A percentile compares a stretch with the other conserved stretches of the same genome.
Evolutionary conservation across 495 filamentous ascomycete species (phyloP).

Genomic region (Podospora fimiseda): DNA sequence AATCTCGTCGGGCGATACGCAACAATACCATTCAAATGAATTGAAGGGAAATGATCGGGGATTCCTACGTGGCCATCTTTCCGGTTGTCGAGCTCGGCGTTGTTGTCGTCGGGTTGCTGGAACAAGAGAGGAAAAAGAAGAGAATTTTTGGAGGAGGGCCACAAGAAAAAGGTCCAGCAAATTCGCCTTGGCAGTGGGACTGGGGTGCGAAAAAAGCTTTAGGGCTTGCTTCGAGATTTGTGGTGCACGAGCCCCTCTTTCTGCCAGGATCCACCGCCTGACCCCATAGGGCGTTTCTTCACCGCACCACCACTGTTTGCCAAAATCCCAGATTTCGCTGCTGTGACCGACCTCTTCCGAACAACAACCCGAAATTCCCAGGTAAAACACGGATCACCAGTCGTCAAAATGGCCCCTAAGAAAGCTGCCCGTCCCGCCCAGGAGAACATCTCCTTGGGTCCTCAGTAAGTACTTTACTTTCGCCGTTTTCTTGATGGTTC

Average conservation of each 20-base stretch:
- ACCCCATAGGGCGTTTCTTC: conserved; percentile 21
- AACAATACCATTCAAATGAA: conserved; percentile 46
- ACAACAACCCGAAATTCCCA: conserved; percentile 18
- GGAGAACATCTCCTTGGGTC: conserved; percentile 98
- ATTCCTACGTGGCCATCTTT: conserved; percentile 62
- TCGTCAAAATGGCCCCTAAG: conserved; percentile 71
- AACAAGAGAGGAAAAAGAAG: conserved; percentile 11
- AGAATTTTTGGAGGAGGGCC: conserved; percentile 13
- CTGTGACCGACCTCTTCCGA: conserved; percentile 12
- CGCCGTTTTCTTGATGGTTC: conserved; percentile 37
- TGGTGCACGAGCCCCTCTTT: conserved; percentile 15
- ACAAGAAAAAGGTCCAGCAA: conserved; percentile 14
- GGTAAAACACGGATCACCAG: conserved; percentile 21
- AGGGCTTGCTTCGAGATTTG: conserved; percentile 24
- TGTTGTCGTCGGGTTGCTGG: conserved; percentile 14
- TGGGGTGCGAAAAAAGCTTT: conserved; percentile 22
- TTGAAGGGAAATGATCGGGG: conserved; percentile 37
- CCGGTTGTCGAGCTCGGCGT: conserved; percentile 30
- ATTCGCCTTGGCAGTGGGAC: conserved; percentile 8
- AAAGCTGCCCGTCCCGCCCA: conserved; percentile 66
- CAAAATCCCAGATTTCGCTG: conserved; percentile 19
- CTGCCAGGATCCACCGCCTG: conserved; percentile 24
- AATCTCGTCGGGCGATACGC: conserved; percentile 41
- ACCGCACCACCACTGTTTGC: conserved; percentile 23
- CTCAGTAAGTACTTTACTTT: conserved; percentile 81